Conservation (phyloP, 2,329 filamentous ascomycete species). For the Westerdykella ornata region DNA sequence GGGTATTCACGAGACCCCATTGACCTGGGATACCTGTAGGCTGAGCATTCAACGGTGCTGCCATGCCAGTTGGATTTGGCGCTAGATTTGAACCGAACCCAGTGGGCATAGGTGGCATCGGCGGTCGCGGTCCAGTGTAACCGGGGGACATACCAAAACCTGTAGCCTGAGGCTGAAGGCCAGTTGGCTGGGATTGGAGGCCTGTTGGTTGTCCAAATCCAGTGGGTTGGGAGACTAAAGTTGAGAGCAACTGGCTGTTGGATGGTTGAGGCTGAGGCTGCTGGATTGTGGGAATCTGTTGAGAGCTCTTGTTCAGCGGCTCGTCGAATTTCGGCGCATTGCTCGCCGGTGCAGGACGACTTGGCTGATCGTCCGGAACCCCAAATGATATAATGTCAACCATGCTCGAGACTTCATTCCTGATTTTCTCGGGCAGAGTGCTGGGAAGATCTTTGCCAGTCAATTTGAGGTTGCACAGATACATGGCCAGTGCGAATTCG, state of each 20-base stretch:
- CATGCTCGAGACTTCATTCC: conserved; percentile 98
- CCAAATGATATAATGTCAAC: conserved; percentile 98
- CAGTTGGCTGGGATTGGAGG: conserved; percentile 49
- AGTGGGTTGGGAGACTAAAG: conserved; percentile 49
- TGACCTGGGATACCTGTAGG: conserved; percentile 89
- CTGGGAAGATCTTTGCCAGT: conserved; percentile 76
- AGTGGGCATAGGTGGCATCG: conserved; percentile 73
- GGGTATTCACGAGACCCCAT: conserved; percentile 97
- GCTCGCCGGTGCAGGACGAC: conserved; percentile 47
- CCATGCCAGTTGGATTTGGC: conserved; percentile 57
- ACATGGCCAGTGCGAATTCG: conserved; percentile 97
- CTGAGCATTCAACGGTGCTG: conserved; percentile 69
- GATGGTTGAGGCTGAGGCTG: conserved; percentile 59
- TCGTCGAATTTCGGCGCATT: conserved; percentile 67
- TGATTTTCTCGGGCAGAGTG: conserved; percentile 72
- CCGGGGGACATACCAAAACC: conserved; percentile 65
- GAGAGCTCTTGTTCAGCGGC: conserved; percentile 44
- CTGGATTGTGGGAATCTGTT: conserved; percentile 46
- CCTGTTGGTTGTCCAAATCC: conserved; percentile 56
- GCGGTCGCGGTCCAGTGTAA: conserved; percentile 71
- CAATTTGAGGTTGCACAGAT: conserved; percentile 89
- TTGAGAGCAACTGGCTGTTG: conserved; percentile 55
- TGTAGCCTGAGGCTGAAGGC: conserved; percentile 52
- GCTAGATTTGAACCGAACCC: conserved; percentile 44
- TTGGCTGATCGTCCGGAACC: conserved; percentile 63